Evolutionary conservation across 192 early-diverging fungal species (phyloP), one percentile per base, ranked within the genome.

Genomic region (Backusella psychrophila): DNA sequence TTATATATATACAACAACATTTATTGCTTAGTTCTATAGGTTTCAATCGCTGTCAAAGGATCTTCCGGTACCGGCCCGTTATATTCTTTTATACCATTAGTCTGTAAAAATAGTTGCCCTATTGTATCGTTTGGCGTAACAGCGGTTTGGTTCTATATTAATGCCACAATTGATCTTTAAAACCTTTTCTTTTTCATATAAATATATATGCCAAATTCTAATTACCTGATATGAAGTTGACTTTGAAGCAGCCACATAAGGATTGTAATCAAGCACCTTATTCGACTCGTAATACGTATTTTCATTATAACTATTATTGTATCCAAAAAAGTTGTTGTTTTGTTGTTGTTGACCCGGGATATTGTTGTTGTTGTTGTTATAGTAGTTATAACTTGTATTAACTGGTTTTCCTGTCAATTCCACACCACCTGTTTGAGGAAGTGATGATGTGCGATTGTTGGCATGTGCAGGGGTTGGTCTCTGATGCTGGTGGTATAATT

Each of bases 11-110:
- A 59, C 23, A 56, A 8, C n/a, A 39, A 31, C 17, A 49, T 41
- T 71, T 71, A 71, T 17, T 71, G 42, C 6, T 71, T 71, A 17
- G 38, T 42, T 71, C 69, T 39, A 46, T 71, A 71, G 3, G 70
- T 34, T 26, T 71, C 70, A 7, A 49, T 33, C 23, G 70, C 70
- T 41, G 44, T n/a, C 23, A 71, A 41, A 26, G 70, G 70, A 49
- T 71, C 70, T 19, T 71, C 70, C 26, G 39, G 35, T 23, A 44
- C 42, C 26, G 70, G 70, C 26, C 70, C 70, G 42, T 31, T 71
- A 29, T 71, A 42, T 19, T 71, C 26, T 12, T 14, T 49, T n/a
- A 49, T 49, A 4, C 46, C 46, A 49, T 49, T 49, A 7, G 19
- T 49, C 46, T 49, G 46, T 49, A 49, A n/a, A 21, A 49, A 49